Base-by-base conservation (phyloP, 2,329 filamentous ascomycete species). In the Diaporthe ilicicola region DNA sequence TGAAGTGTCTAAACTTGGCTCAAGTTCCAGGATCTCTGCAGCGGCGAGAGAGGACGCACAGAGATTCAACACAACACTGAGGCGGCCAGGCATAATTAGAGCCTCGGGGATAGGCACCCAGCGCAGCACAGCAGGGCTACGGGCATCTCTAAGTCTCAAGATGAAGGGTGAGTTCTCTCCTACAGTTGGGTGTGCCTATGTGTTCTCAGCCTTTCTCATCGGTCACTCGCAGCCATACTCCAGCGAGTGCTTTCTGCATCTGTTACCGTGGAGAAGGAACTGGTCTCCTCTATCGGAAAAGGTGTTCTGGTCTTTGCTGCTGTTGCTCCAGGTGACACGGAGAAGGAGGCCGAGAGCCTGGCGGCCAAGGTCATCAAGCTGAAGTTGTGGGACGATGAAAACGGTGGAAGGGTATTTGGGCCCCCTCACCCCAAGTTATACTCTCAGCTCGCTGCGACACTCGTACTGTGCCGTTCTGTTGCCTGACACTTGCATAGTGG, bases 211-310 rank as follows among this genome's bases (percentile, higher is more conserved):
- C 55, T 37, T 44, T 67, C 71, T 73, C 66, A 73, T 67, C 4
- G 39, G 53, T 64, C 61, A 76, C 69, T 66, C 72, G 67, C 78
- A 98, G 96, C 94, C 67, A 93, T 99, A 72, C 85, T 98, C 67
- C 96, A 99, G 83, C 90, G 96, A 75, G 96, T 99, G 65, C 90
- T 97, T 72, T 98, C 95, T 53, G 95, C 95, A 72, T 98, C 95
- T 9, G 96, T 99, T 76, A 96, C 94, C 1, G 95, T 99, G 66
- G 95, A 99, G 79, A 92, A 94, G 78, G 88, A 97, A 79, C 84
- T 97, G 37, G 89, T 99, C 55, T 98, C 96, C 1, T 93, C 92
- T 3, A 98, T 99, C 77, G 94, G 94, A 72, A 93, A 92, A 81
- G 96, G 96, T 37, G 84, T 99, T 53, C 86, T 99, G 8, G 94